These are phyloP conservation scores for Penicillium paneum DNA, from an alignment of 2,329 filamentous ascomycete species.

Conservation along the genomic window DNA sequence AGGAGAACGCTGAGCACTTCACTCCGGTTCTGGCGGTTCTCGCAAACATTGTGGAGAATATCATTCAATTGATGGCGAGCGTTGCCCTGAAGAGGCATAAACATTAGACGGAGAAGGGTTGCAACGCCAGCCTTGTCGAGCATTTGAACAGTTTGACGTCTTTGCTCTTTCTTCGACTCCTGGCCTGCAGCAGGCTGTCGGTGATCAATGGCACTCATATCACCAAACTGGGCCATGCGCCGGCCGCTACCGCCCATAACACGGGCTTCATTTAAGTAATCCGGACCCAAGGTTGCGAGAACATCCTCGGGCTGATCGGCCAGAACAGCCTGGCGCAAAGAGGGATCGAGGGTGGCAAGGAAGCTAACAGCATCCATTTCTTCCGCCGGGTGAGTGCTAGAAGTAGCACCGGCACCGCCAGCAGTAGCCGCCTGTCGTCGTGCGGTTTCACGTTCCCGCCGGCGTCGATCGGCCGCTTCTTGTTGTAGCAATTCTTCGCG, in stretches of 20 bases:
- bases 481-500: slow-evolving; percentile 87
- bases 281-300: slow-evolving; percentile 76
- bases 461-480: slow-evolving; percentile 82
- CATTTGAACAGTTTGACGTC: slow-evolving; percentile 88
- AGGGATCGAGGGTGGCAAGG: slow-evolving; percentile 81
- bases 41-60: slow-evolving; percentile 85
- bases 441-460: slow-evolving; percentile 77
- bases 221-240: slow-evolving; percentile 54
- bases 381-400: slow-evolving; percentile 52
- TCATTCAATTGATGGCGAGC: slow-evolving; percentile 79
- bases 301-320: slow-evolving; percentile 89
- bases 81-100: slow-evolving; percentile 86
- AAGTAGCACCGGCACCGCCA: slow-evolving; percentile 35
- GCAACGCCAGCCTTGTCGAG: slow-evolving; percentile 93
- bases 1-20: slow-evolving; percentile 92
- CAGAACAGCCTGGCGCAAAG: slow-evolving; percentile 78
- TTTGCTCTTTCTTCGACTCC: slow-evolving; percentile 61
- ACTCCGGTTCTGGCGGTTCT: slow-evolving; percentile 92
- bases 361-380: slow-evolving; percentile 95
- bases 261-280: slow-evolving; percentile 82
- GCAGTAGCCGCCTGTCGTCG: slow-evolving; percentile 58
- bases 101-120: slow-evolving; percentile 97
- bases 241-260: slow-evolving; percentile 60
- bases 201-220: slow-evolving; percentile 40
- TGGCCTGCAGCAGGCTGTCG: slow-evolving; percentile 44